phyloP scores from a whole-genome alignment of 208 protist genomes.

The Leishmania martiniquensis region DNA sequence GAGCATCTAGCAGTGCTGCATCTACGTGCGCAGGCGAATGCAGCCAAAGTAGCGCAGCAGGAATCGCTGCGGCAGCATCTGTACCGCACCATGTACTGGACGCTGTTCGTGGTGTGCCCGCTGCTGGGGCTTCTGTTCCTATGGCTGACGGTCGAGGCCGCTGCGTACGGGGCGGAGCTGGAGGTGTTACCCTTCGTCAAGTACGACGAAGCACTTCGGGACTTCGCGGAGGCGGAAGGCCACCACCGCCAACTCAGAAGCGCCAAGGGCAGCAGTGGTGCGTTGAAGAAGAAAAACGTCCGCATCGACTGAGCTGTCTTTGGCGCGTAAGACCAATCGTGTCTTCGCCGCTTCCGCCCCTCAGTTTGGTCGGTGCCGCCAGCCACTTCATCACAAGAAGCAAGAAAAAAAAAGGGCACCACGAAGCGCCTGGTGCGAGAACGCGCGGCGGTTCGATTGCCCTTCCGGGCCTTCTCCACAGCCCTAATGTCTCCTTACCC shows the following conservation, averaged over 20 bases:
- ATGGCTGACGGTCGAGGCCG: conserved; percentile 27
- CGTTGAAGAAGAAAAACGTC: conserved; percentile 1
- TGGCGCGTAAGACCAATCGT: too few relatives aligned
- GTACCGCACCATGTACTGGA: conserved; percentile 21
- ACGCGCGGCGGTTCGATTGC: not conserved
- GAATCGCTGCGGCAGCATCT: conserved; percentile 19
- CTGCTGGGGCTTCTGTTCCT: conserved; percentile 31
- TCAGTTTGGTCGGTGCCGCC: not conserved
- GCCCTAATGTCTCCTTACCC: not conserved
- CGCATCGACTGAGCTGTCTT: conserved; percentile 7
- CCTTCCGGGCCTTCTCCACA: not conserved
- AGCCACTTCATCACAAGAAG: not conserved
- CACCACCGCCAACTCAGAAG: not conserved
- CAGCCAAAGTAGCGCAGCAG: conserved; percentile 17
- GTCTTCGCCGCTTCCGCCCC: not conserved
- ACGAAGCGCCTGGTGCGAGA: not conserved
- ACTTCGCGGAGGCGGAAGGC: conserved; percentile 11
- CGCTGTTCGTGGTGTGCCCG: conserved; percentile 33
- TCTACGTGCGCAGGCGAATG: conserved; percentile 6
- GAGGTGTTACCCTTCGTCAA: conserved; percentile 27
- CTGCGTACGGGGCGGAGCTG: conserved; percentile 34
- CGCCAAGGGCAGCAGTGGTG: not conserved
- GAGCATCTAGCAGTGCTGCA: conserved; percentile 17
- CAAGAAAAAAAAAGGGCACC: not conserved
- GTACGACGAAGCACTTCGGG: conserved; percentile 36